Conservation (phyloP, 23 red algal species). For the Gracilaria gracilis region DNA sequence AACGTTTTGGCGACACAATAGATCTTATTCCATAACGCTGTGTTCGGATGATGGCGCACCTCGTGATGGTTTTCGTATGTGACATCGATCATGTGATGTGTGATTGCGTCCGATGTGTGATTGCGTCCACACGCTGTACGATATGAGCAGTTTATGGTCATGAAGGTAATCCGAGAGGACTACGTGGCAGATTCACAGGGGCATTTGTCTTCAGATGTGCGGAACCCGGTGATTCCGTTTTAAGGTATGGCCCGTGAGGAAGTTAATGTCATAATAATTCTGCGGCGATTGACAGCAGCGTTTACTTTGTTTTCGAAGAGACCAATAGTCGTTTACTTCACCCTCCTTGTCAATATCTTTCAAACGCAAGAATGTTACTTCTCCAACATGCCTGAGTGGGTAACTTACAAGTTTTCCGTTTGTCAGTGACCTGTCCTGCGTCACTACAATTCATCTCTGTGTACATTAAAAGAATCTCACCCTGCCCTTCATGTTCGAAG, state of each 20-base stretch:
- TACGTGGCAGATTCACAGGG: neutral
- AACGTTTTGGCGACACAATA: neutral
- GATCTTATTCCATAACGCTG: neutral
- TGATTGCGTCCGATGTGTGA: neutral
- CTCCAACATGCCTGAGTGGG: too few species aligned
- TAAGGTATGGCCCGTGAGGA: neutral
- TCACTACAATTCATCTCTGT: neutral
- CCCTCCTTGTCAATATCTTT: neutral
- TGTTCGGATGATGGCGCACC: neutral
- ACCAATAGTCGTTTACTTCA: neutral
- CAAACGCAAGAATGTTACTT: too few species aligned
- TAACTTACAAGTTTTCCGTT: neutral
- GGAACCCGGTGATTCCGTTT: neutral
- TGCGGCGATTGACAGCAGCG: neutral
- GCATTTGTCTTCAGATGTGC: neutral
- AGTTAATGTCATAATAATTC: neutral
- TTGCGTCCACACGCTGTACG: too few species aligned
- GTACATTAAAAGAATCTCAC: neutral
- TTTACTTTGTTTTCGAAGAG: constrained; percentile 1
- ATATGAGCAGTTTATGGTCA: neutral
- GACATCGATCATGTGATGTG: neutral
- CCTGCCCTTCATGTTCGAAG: neutral
- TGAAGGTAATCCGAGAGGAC: neutral
- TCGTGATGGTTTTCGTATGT: neutral
- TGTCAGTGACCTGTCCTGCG: neutral